Evolutionary conservation across 768 basidiomycete genomes (phyloP), one percentile per base, ranked within the genome.

Genomic region (Lactifluus volemus): DNA sequence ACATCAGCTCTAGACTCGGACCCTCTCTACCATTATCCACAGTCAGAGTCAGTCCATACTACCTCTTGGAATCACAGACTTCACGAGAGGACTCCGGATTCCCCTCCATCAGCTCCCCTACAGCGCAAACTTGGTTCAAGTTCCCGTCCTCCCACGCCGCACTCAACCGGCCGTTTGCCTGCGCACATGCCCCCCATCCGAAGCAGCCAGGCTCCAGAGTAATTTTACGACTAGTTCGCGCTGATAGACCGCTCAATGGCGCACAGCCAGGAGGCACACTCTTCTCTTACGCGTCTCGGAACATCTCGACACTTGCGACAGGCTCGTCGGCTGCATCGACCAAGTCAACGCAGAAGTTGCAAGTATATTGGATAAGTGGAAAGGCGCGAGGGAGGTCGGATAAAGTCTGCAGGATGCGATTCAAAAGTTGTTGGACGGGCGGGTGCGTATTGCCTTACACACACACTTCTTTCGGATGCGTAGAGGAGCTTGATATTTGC

Each of bases 381-480:
- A 79, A 60, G 84, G 86, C 57, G 96, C 98, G 0, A 94, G 97
- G 70, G 92, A 95, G 67, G 81, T 93, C n/a, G 94, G 94, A 41
- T 86, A 84, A 73, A 93, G 84, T 69, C 72, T 98, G 64, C 88
- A 98, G 74, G 86, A 86, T 45, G 95, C 95, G 19, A 95, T 94
- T 69, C 93, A 98, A 75, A 79, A 84, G 65, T 72, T 98, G 53
- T 75, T 99, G 41, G 85, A 95, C 62, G 97, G 98, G 73, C 81
- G 94, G 74, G 93, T 92, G 60, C 63, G 88, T 76, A n/a, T n/a
- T 21, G 25, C 25, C 25, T 25, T 2, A 25, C 25, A 1, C n/a
- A 9, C 15, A 32, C 36, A 15, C n/a, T 2, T 9, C 2, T 44
- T 15, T 7, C 10, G 29, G 25, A 25, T 25, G 25, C 25, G 25